Percentiles rank a stretch among this genome's conserved stretches.
Conservation (phyloP, 2,329 filamentous ascomycete species). For the Fusarium irregulare region DNA sequence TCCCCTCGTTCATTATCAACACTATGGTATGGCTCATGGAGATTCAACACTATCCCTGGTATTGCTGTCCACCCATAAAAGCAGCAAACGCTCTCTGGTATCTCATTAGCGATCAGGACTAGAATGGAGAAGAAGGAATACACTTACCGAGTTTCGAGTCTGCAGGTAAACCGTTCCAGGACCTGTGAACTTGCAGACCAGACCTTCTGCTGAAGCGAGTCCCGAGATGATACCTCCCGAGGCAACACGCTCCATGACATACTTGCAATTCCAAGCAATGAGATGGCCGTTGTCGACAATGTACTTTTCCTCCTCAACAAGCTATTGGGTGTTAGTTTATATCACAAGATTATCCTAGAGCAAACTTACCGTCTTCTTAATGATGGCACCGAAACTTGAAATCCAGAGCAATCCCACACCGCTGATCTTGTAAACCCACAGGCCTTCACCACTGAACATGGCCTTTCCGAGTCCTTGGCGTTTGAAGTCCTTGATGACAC, state of each 20-base stretch:
- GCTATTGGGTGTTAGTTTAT: conserved; percentile 49
- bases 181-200: conserved; percentile 94
- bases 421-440: conserved; percentile 89
- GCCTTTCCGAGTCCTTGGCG: conserved; percentile 87
- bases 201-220: conserved; percentile 82
- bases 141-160: conserved; percentile 81
- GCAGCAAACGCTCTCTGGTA: conserved; percentile 63
- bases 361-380: conserved; percentile 84
- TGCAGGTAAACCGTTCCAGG: conserved; percentile 94
- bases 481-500: conserved; percentile 89
- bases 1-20: background rate
- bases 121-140: conserved; percentile 22
- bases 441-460: conserved; percentile 91
- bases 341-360: background rate
- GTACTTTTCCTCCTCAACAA: conserved; percentile 81
- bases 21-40: background rate
- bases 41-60: conserved; percentile 44
- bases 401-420: conserved; percentile 89
- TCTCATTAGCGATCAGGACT: conserved; percentile 11
- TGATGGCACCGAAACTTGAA: conserved; percentile 93
- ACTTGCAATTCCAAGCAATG: conserved; percentile 97
- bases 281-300: conserved; percentile 93
- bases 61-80: conserved; percentile 62
- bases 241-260: conserved; percentile 87
- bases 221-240: conserved; percentile 95